phyloP scores from a whole-genome alignment of 305 asterid genomes.

The Ilex paraguariensis region DNA sequence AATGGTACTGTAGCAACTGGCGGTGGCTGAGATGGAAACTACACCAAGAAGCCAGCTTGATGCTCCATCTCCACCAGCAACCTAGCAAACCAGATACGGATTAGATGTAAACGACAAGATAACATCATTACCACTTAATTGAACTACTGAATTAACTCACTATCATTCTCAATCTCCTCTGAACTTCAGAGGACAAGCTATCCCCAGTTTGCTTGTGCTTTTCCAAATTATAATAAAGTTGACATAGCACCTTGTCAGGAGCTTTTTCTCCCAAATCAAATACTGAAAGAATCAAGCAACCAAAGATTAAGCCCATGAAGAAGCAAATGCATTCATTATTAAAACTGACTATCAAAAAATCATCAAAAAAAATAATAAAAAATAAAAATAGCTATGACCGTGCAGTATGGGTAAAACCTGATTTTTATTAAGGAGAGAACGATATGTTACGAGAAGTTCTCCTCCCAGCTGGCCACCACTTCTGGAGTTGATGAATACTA shows the following conservation, averaged over 20 bases:
- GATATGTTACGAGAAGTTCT: no score
- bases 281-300: slow-evolving; percentile 41
- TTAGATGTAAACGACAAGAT: slow-evolving; percentile 6
- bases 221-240: slow-evolving; percentile 52
- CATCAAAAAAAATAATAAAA: background rate
- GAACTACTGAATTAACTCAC: slow-evolving; percentile 36
- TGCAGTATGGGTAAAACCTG: slow-evolving; percentile 39
- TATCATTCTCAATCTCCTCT: slow-evolving; percentile 59
- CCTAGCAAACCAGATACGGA: slow-evolving; percentile 31
- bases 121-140: slow-evolving; percentile 1
- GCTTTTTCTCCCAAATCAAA: slow-evolving; percentile 80
- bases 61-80: slow-evolving; percentile 98
- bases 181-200: slow-evolving; percentile 39
- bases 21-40: slow-evolving; percentile 67
- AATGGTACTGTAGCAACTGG: slow-evolving; percentile 89
- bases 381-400: background rate
- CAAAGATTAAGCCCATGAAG: background rate
- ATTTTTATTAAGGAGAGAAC: slow-evolving; percentile 50
- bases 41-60: slow-evolving; percentile 97
- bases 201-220: slow-evolving; percentile 62
- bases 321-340: background rate
- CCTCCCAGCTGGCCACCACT: slow-evolving; percentile 92
- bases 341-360: background rate
- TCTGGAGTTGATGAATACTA: slow-evolving; percentile 61
- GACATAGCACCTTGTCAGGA: slow-evolving; percentile 66